These are phyloP conservation scores for Tolypocladium ovalisporum DNA, from an alignment of 2,329 filamentous ascomycete genomes.

Conservation along the genomic window DNA sequence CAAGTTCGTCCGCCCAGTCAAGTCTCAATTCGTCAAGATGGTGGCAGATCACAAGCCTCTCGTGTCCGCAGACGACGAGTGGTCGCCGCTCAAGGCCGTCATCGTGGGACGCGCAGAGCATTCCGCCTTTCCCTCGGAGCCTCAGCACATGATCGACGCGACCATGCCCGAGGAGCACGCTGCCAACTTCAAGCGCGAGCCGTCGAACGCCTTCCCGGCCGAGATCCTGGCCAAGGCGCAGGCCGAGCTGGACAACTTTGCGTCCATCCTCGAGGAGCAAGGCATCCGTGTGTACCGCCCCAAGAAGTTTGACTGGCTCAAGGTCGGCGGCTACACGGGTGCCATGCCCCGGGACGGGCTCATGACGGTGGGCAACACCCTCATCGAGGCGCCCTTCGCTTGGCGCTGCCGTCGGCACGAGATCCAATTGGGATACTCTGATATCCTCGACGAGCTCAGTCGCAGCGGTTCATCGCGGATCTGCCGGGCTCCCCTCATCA, in stretches of 20 bases:
- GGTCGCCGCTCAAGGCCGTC: slow-evolving; percentile 3
- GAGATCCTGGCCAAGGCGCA: not conserved
- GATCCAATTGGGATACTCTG: not conserved
- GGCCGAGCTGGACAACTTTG: not conserved
- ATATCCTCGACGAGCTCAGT: not conserved
- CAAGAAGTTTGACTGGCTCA: not conserved
- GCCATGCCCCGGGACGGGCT: not conserved
- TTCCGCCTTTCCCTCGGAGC: slow-evolving; percentile 1
- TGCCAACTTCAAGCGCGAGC: not conserved
- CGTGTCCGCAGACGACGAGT: slow-evolving; percentile 1
- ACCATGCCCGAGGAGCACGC: not conserved
- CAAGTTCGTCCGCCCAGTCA: not conserved
- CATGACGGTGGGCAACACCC: not conserved
- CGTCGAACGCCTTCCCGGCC: not conserved
- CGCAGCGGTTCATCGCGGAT: not conserved
- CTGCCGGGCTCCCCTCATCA: not conserved
- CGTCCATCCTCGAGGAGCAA: not conserved
- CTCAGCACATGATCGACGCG: slow-evolving; percentile 1
- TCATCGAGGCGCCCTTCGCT: not conserved
- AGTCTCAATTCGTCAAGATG: not conserved
- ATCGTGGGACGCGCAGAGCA: slow-evolving; percentile 2
- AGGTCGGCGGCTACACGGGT: not conserved
- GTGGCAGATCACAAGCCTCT: not conserved
- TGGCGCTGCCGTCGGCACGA: not conserved
- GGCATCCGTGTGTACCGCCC: not conserved